phyloP scores from a whole-genome alignment of 345 rosid species.

The Excoecaria agallocha region DNA sequence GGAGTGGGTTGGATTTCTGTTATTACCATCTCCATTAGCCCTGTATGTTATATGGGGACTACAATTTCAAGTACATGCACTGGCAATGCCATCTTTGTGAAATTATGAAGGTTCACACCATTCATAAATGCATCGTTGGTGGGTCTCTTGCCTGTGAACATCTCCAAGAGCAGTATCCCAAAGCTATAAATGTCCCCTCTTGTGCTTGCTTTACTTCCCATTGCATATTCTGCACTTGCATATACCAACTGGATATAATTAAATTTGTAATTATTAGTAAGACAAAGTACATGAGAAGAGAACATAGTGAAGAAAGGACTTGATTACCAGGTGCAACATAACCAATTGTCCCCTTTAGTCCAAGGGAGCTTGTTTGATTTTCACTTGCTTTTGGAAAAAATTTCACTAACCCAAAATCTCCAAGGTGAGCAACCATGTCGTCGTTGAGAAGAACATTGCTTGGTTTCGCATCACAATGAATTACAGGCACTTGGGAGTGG shows the following conservation, averaged over 20 bases:
- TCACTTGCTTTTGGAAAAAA: neutral
- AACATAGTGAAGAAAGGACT: neutral
- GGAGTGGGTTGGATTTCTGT: too few relatives aligned
- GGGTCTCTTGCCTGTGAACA: neutral
- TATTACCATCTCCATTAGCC: too few relatives aligned
- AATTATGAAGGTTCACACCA: neutral
- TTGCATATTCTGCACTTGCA: neutral
- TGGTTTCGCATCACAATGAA: too few relatives aligned
- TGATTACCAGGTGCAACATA: conserved; percentile 45
- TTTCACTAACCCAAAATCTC: too few relatives aligned
- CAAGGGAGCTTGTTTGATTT: conserved; percentile 30
- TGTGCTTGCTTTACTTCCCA: neutral
- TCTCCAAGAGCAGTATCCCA: neutral
- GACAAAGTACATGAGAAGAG: neutral
- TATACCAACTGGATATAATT: neutral
- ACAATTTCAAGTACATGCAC: neutral
- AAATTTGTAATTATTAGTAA: too few relatives aligned
- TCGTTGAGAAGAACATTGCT: too few relatives aligned
- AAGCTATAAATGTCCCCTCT: neutral
- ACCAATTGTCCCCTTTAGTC: conserved; percentile 40
- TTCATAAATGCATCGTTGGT: neutral
- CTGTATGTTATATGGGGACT: conserved; percentile 14
- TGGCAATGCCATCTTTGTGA: neutral
- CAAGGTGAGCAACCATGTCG: too few relatives aligned
- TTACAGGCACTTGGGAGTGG: too few relatives aligned